Percentiles rank a stretch among this genome's conserved stretches.
Evolutionary conservation across 1,139 yeast species (phyloP).

Genomic region (Scheffersomyces segobiensis): DNA sequence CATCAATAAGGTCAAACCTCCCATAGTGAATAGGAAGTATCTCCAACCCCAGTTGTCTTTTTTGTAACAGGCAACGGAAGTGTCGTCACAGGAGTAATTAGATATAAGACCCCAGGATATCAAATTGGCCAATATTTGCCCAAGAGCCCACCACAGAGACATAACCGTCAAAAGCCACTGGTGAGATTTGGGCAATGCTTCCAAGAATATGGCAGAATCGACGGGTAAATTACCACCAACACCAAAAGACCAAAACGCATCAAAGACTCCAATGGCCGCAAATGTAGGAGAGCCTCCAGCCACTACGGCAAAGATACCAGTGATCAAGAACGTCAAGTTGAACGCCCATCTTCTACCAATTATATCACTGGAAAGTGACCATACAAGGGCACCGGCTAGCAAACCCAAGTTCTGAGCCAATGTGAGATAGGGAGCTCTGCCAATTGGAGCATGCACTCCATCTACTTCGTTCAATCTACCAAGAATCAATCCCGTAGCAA

Average conservation of each 20-base stretch:
- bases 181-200: constrained; percentile 38
- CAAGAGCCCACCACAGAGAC: constrained; percentile 48
- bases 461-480: constrained; percentile 35
- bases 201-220: constrained; percentile 46
- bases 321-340: constrained; percentile 40
- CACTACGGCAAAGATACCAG: constrained; percentile 38
- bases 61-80: constrained; percentile 23
- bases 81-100: constrained; percentile 35
- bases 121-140: constrained; percentile 40
- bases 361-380: constrained; percentile 43
- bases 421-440: constrained; percentile 37
- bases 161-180: constrained; percentile 45
- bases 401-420: constrained; percentile 46
- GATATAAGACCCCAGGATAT: constrained; percentile 43
- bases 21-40: constrained; percentile 43
- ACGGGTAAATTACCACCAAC: constrained; percentile 50
- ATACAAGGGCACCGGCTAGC: constrained; percentile 42
- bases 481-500: constrained; percentile 37
- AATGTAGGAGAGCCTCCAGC: constrained; percentile 45
- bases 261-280: constrained; percentile 40
- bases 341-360: constrained; percentile 48
- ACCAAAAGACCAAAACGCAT: constrained; percentile 45
- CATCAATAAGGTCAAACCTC: constrained; percentile 41
- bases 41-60: constrained; percentile 47
- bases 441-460: constrained; percentile 39